Base-by-base conservation (phyloP, 2,329 filamentous ascomycete genomes). In the Truncatella angustata region DNA sequence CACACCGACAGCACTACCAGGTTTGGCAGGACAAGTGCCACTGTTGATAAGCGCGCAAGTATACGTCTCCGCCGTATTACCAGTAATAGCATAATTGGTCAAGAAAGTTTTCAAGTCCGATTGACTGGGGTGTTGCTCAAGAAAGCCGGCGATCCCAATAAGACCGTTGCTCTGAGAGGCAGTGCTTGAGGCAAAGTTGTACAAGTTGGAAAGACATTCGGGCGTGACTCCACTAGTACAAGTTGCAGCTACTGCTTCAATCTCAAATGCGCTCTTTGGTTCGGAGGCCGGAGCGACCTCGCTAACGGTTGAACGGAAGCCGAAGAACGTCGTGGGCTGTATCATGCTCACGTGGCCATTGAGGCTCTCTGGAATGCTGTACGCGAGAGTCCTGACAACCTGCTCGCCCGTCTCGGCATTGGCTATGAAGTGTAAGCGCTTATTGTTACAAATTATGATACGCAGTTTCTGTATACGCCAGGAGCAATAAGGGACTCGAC, bases 261-360 rank as follows among this genome's bases (percentile, higher is more conserved):
- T 21, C n/a, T 37, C 16, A 14, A 49, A 12, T 9, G 32, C 32
- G 20, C 14, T 16, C 21, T 30, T 24, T 2, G 16, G 11, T 24
- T 46, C 43, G 26, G 43, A 11, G 20, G 26, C 43, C 18, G n/a
- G 12, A 16, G 6, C 9, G 26, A 30, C 24, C 5, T 10, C 7
- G 47, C 47, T 40, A 3, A 50, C n/a, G 35, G n/a, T 42, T 5
- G 47, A 42, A 18, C 47, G 21, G n/a, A 50, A 32, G 20, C 49
- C 49, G 16, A 51, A 51, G 40, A 51, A 45, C n/a, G 39, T 51
- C 37, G 49, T 51, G 11, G 49, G 49, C 21, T 51, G 49, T 7
- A 51, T 23, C 49, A 51, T 36, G 7, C 18, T 34, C 16, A 51
- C 30, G 20, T 51, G 49, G 11, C 28, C 26, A 9, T 44, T 32